Evolutionary conservation across 257 asterid genomes (phyloP).

Genomic region (Anisodus acutangulus): DNA sequence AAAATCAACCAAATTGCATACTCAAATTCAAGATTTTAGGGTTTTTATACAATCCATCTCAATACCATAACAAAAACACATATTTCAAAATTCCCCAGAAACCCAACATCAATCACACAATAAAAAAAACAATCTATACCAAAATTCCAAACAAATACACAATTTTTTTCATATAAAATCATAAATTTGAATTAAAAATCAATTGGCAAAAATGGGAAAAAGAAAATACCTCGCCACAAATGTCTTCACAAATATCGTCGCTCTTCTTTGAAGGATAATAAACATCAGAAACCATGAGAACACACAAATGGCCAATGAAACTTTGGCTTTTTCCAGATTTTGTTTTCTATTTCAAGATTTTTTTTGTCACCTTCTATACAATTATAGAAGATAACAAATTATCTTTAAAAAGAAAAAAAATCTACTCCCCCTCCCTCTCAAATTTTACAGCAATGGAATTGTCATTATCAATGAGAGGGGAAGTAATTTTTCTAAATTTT

Average conservation of each 20-base stretch:
- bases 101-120: background rate
- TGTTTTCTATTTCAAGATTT: background rate
- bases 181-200: background rate
- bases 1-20: background rate
- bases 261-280: slow-evolving; percentile 58
- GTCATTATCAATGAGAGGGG: slow-evolving; percentile 13
- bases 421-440: background rate
- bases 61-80: background rate
- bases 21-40: slow-evolving; percentile 16
- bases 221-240: slow-evolving; percentile 61
- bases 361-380: slow-evolving; percentile 6
- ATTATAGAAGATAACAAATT: background rate
- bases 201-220: background rate
- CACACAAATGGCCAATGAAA: slow-evolving; percentile 3
- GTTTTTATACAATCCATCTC: background rate
- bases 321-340: background rate
- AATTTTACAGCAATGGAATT: slow-evolving; percentile 21
- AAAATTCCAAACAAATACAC: background rate
- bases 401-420: too few relatives aligned
- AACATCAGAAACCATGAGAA: slow-evolving; percentile 39
- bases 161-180: background rate
- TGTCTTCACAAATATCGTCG: slow-evolving; percentile 58
- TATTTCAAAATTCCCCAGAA: slow-evolving; percentile 1
- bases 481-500: slow-evolving; percentile 3
- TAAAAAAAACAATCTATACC: background rate